phyloP scores from a whole-genome alignment of 805 yeast species.

The Myxozyma udenii region DNA sequence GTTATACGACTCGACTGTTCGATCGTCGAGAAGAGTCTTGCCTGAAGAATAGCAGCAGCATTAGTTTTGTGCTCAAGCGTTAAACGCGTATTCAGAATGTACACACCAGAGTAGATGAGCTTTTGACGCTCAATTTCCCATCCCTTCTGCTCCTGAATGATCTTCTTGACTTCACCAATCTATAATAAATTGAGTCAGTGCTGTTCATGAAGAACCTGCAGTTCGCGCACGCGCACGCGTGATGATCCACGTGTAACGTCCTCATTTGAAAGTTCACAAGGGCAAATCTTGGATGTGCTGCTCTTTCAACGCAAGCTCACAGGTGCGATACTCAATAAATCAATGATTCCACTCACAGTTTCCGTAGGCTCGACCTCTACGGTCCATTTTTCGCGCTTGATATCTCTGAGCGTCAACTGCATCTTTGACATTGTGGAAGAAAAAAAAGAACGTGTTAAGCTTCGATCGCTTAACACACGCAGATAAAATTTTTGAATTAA shows the following conservation, averaged over 20 bases:
- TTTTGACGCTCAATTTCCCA: conserved; percentile 74
- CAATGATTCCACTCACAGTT: too few relatives aligned
- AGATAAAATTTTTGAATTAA: too few relatives aligned
- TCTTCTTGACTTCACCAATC: conserved; percentile 67
- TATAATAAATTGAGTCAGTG: conserved; percentile 26
- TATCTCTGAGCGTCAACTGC: conserved; percentile 84
- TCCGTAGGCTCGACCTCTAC: conserved; percentile 69
- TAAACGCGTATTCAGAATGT: too few relatives aligned
- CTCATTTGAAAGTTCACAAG: too few relatives aligned
- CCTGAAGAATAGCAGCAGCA: conserved; percentile 38
- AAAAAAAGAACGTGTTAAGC: too few relatives aligned
- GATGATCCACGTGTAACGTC: too few relatives aligned
- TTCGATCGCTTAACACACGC: too few relatives aligned
- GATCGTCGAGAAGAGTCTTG: conserved; percentile 81
- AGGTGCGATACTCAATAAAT: too few relatives aligned
- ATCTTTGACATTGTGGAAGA: conserved; percentile 44
- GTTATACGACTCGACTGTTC: conserved; percentile 66
- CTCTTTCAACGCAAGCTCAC: too few relatives aligned
- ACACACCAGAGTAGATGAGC: conserved; percentile 77
- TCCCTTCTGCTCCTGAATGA: conserved; percentile 63
- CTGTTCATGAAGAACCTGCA: neutral
- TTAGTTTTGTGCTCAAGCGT: neutral
- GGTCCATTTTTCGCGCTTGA: conserved; percentile 84
- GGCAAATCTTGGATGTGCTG: too few relatives aligned
- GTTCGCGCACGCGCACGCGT: too few relatives aligned